phyloP scores from a whole-genome alignment of 345 rosid species.

The Populus alba region DNA sequence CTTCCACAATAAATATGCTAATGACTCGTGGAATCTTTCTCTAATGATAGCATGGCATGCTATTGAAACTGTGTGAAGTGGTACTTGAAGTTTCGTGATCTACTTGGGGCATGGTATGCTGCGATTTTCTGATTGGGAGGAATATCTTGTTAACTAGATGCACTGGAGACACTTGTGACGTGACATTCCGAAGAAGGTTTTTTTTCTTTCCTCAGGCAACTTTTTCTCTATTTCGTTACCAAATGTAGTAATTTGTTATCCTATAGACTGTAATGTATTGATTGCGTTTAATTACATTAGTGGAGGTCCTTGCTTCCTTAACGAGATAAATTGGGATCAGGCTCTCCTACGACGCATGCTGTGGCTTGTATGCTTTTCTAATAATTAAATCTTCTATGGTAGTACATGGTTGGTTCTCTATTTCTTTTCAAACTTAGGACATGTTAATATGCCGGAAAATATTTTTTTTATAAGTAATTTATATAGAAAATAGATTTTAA shows the following conservation, averaged over 20 bases:
- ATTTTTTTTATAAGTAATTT: no score
- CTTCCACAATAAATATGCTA: not conserved
- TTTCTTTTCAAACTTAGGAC: no score
- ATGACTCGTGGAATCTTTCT: not conserved
- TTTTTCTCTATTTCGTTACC: no score
- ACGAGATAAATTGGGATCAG: no score
- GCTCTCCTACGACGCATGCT: no score
- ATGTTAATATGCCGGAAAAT: no score
- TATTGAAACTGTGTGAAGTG: not conserved
- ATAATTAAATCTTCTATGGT: not conserved
- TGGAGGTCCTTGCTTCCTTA: no score
- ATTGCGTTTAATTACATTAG: no score
- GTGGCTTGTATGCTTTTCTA: not conserved
- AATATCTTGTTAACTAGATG: not conserved
- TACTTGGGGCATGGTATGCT: not conserved
- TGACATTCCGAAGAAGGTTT: not conserved
- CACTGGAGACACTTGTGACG: not conserved
- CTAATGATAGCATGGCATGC: not conserved
- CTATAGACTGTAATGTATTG: no score
- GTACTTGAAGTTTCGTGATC: not conserved
- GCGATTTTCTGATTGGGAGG: not conserved
- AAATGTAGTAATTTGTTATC: no score
- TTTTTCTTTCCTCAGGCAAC: no score
- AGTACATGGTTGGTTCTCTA: not conserved
- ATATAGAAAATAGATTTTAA: no score